Evolutionary conservation across 139 green algal genomes (phyloP), one percentile per base, ranked within the genome.

Genomic region (Micractinium conductrix): DNA sequence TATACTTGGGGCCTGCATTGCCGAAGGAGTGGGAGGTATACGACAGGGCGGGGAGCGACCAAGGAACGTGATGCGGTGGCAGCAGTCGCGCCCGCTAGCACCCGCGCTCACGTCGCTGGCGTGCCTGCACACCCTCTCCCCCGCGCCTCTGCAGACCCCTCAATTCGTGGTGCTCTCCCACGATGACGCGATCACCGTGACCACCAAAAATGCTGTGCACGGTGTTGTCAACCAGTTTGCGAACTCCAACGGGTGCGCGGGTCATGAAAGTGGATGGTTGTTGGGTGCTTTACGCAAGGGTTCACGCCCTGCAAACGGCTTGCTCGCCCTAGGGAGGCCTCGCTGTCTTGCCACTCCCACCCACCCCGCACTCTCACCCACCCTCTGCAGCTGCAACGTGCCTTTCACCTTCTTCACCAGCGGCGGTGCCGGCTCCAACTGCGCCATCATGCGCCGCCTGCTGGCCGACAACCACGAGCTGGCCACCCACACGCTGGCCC

Each of bases 161-260:
- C 78, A 83, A 26, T 83, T 84, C 22, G 38, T 84, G 3, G 63
- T 84, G 28, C 79, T 84, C 4, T 55, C 42, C 16, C 53, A 75
- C 65, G 79, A 84, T 21, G 79, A 84, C 45, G 79, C 79, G n/a
- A 76, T 84, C 44, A 78, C 79, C 0, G 44, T 76, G n/a, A 50
- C 33, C 4, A 50, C 63, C 22, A 44, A 69, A 8, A 33, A 65
- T 12, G 43, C 45, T 4, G n/a, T 84, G 1, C 42, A 35, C 4
- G 33, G 22, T 8, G 30, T 84, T 9, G 71, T 69, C 33, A 48
- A 84, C n/a, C 50, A 75, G n/a, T 65, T 68, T 43, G 45, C 14
- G 1, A 84, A 84, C 44, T 12, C 30, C 7, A 72, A 72, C 14
- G 78, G 58, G 37, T 74, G n/a, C n/a, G n/a, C n/a, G n/a, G n/a